Percentiles rank a stretch among this genome's conserved stretches.
These are phyloP conservation scores for Spizellomyces punctatus DNA, from an alignment of 192 early-diverging fungal genomes.

Conservation along the genomic window DNA sequence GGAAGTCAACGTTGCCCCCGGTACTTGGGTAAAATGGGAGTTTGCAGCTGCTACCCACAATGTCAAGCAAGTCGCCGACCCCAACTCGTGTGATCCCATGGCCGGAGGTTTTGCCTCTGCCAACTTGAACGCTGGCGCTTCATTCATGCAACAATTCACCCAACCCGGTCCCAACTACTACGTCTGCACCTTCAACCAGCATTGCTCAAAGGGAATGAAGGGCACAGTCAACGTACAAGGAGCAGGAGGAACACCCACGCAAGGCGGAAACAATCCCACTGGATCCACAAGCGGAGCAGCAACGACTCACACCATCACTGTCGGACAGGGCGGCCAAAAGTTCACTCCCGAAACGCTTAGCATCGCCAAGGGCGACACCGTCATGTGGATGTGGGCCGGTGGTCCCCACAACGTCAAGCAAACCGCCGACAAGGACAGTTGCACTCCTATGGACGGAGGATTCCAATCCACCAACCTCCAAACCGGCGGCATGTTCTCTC, in stretches of 20 bases:
- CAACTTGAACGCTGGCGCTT: constrained; percentile 7
- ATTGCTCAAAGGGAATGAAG: constrained; percentile 33
- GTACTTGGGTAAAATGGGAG: constrained; percentile 24
- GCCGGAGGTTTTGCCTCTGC: constrained; percentile 14
- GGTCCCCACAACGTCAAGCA: constrained; percentile 31
- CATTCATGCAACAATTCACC: constrained; percentile 25
- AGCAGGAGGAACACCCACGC: not conserved
- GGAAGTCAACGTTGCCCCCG: constrained; percentile 11
- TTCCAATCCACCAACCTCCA: constrained; percentile 13
- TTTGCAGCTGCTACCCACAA: constrained; percentile 23
- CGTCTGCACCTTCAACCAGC: constrained; percentile 28
- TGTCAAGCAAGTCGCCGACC: constrained; percentile 28
- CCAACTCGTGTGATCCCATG: constrained; percentile 15
- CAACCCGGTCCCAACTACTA: constrained; percentile 19
- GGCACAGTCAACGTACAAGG: constrained; percentile 8
- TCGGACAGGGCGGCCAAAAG: constrained; percentile 12
- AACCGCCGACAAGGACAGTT: constrained; percentile 11
- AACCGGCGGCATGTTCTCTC: constrained; percentile 15
- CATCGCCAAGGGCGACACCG: constrained; percentile 24
- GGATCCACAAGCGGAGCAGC: not conserved
- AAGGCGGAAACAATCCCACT: not conserved
- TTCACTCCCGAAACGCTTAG: constrained; percentile 19
- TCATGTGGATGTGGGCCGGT: constrained; percentile 12
- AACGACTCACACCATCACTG: constrained; percentile 21
- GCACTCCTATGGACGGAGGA: constrained; percentile 19